Evolutionary conservation across 192 early-diverging fungal species (phyloP).

Genomic region (Backusella mclennaniae): DNA sequence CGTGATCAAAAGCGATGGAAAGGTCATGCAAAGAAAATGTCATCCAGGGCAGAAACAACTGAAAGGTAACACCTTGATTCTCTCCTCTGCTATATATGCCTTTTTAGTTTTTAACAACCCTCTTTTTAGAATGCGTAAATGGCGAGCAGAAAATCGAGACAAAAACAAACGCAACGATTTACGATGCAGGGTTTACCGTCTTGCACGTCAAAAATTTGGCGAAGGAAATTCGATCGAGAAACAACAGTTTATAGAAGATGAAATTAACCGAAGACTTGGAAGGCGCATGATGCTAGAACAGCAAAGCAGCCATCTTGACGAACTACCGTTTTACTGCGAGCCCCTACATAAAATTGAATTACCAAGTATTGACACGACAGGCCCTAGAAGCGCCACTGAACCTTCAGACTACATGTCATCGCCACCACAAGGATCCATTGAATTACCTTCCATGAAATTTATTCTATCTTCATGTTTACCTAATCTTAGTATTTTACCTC

Average conservation of each 20-base stretch:
- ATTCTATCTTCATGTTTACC: background rate
- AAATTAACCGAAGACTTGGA: conserved; percentile 49
- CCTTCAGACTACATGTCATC: background rate
- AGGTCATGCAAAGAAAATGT: conserved; percentile 44
- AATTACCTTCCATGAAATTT: background rate
- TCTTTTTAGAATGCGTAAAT: conserved; percentile 39
- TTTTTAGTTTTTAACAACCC: background rate
- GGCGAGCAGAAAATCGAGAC: conserved; percentile 45
- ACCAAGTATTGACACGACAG: background rate
- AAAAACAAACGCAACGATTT: conserved; percentile 64
- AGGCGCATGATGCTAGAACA: background rate
- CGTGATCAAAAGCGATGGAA: conserved; percentile 51
- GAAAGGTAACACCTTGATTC: conserved; percentile 11
- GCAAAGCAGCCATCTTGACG: background rate
- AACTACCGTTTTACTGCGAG: conserved; percentile 10
- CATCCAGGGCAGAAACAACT: conserved; percentile 42
- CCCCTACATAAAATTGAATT: conserved; percentile 16
- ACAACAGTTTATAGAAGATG: conserved; percentile 58
- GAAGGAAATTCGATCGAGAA: conserved; percentile 54
- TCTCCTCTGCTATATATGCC: background rate
- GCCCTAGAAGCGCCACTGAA: background rate
- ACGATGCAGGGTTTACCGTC: conserved; percentile 66
- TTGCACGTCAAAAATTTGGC: conserved; percentile 58
- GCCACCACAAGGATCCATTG: background rate
- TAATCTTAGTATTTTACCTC: background rate